phyloP scores from a whole-genome alignment of 495 filamentous ascomycete genomes.

The Aspergillus haitiensis region DNA sequence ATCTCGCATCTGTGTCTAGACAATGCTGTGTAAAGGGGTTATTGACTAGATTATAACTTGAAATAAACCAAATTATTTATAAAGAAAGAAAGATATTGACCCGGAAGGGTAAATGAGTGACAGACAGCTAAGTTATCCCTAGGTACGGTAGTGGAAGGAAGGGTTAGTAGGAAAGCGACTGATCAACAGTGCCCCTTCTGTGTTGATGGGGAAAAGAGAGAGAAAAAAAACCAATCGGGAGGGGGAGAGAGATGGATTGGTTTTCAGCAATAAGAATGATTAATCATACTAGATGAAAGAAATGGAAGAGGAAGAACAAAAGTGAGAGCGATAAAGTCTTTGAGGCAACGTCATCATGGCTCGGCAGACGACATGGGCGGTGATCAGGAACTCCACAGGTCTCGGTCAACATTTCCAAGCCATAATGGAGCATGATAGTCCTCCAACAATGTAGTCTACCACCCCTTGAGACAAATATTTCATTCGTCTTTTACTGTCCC shows the following conservation, averaged over 20 bases:
- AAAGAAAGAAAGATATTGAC: not conserved
- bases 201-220: not conserved
- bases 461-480: no score
- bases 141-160: not conserved
- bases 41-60: not conserved
- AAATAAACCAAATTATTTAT: not conserved
- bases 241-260: not conserved
- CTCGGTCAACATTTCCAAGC: no score
- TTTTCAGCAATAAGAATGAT: no score
- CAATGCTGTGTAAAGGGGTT: no score
- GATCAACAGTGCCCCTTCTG: not conserved
- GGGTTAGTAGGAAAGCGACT: not conserved
- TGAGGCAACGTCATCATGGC: no score
- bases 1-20: slow-evolving; percentile 4
- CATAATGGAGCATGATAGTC: no score
- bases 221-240: not conserved
- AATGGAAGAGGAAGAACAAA: not conserved
- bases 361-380: no score
- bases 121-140: not conserved
- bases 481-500: no score
- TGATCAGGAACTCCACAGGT: no score
- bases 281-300: not conserved
- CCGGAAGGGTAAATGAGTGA: not conserved
- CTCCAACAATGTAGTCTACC: no score
- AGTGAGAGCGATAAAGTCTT: not conserved